A percentile compares a stretch with the other conserved stretches of the same genome.
Evolutionary conservation across 2,329 filamentous ascomycete species (phyloP).

Genomic region (Aspergillus pseudotamarii): DNA sequence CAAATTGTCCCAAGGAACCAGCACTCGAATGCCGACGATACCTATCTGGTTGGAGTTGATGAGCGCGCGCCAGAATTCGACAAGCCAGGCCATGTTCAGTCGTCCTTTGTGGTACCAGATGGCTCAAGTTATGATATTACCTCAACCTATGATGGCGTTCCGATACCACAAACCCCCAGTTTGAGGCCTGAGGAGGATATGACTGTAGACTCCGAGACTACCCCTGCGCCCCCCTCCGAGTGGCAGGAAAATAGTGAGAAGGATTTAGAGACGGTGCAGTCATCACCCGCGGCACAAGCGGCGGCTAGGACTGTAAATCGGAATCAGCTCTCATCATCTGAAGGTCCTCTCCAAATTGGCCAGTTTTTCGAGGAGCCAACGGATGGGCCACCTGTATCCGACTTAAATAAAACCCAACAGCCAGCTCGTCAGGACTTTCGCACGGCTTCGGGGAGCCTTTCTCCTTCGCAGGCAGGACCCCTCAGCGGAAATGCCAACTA

Average conservation of each 20-base stretch:
- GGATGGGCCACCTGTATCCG: conserved; percentile 24
- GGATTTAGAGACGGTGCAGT: conserved; percentile 45
- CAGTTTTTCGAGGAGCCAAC: conserved; percentile 25
- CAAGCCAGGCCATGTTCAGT: conserved; percentile 26
- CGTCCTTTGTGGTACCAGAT: conserved; percentile 30
- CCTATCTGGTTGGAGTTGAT: conserved; percentile 45
- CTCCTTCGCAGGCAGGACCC: conserved; percentile 28
- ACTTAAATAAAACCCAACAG: conserved; percentile 28
- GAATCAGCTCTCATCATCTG: conserved; percentile 36
- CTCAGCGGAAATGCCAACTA: conserved; percentile 32
- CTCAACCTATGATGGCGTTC: conserved; percentile 21
- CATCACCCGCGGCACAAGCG: conserved; percentile 49
- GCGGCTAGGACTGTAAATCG: conserved; percentile 44
- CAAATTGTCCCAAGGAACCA: conserved; percentile 34
- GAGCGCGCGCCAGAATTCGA: conserved; percentile 22
- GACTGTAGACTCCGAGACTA: conserved; percentile 23
- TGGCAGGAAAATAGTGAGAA: conserved; percentile 37
- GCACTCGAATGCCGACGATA: conserved; percentile 44
- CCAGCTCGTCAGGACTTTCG: conserved; percentile 31
- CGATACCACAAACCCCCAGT: conserved; percentile 23
- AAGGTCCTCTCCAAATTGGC: conserved; percentile 23
- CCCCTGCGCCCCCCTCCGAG: conserved; percentile 20
- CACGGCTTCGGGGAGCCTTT: conserved; percentile 30
- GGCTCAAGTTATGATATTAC: conserved; percentile 24
- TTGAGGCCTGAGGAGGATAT: conserved; percentile 18